Base-by-base conservation (phyloP, 306 rosid species). In the Ceratonia siliqua region DNA sequence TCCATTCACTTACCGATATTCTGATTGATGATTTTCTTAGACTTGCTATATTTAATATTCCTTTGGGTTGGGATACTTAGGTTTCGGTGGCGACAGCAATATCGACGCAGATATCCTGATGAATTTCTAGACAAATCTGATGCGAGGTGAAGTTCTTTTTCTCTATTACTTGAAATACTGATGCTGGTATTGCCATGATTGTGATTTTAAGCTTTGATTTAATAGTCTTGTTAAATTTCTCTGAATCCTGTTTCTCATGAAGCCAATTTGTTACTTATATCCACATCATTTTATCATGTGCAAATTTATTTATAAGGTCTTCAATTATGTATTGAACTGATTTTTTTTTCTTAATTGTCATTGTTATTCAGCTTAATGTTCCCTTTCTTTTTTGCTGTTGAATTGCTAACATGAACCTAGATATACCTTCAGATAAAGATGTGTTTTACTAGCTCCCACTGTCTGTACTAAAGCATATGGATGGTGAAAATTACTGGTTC, bases 31-130 rank as follows among this genome's bases (percentile, higher is more conserved):
- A 57, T 80, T 25, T 62, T 72, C 15, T 45, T 64, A 5, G 38
- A 36, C 33, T 30, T 61, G 14, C n/a, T 57, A 24, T 13, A 22
- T 63, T 56, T 66, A 41, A 20, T 18, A 12, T 20, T 15, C 24
- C 15, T 18, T 7, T 24, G 72, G 75, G 17, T 65, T 46, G 57
- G 81, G 32, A 58, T 82, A 73, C 68, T 83, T 76, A 91, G 97
- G 76, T 89, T 90, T 79, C 93, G 98, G 70, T 91, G 97, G 98
- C 85, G 68, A 38, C 95, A 88, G 55, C 98, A 94, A 68, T 88
- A 82, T 87, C 89, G 89, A 54, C 91, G 96, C 46, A 82, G 76
- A 77, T 90, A 91, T 87, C 97, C 98, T 0, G 92, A 91, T 74
- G 96, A 94, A 30, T 81, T 91, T 79, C 85, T 94, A 43, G 95